Conservation (phyloP, 2,329 filamentous ascomycete species). For the Zarea fungicola region DNA sequence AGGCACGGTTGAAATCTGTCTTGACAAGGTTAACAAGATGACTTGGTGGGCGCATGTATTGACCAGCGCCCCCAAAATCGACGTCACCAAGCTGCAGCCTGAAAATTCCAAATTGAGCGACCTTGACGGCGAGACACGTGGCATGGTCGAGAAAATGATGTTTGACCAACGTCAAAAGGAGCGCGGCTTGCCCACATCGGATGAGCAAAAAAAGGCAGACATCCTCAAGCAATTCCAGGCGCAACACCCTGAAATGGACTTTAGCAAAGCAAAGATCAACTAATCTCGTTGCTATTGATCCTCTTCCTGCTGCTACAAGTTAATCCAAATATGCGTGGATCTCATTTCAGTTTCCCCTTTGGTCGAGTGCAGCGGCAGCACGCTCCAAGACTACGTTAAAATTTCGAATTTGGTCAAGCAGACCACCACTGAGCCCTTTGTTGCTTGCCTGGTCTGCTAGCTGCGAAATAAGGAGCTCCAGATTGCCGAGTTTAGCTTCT, state of each 20-base stretch:
- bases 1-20: conserved; percentile 69
- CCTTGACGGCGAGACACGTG: conserved; percentile 86
- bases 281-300: conserved; percentile 24
- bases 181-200: conserved; percentile 77
- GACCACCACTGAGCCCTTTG: conserved; percentile 43
- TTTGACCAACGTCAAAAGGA: conserved; percentile 98
- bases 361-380: conserved; percentile 51
- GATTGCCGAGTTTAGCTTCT: conserved; percentile 47
- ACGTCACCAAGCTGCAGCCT: conserved; percentile 90
- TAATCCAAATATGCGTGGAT: conserved; percentile 1
- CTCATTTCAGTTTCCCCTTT: conserved; percentile 25
- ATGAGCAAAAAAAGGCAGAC: conserved; percentile 93
- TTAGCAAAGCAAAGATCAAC: conserved; percentile 63
- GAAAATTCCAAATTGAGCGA: conserved; percentile 90
- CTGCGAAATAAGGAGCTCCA: conserved; percentile 52
- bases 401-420: conserved; percentile 51
- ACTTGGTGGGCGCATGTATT: conserved; percentile 98
- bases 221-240: conserved; percentile 89
- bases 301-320: background rate
- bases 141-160: conserved; percentile 99
- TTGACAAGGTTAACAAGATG: conserved; percentile 95
- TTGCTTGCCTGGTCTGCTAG: conserved; percentile 50
- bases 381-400: conserved; percentile 62
- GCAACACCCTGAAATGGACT: conserved; percentile 70
- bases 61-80: conserved; percentile 80